A percentile compares a stretch with the other conserved stretches of the same genome.
Evolutionary conservation across 2,329 filamentous ascomycete genomes (phyloP).

Genomic region (Aspergillus sp.): DNA sequence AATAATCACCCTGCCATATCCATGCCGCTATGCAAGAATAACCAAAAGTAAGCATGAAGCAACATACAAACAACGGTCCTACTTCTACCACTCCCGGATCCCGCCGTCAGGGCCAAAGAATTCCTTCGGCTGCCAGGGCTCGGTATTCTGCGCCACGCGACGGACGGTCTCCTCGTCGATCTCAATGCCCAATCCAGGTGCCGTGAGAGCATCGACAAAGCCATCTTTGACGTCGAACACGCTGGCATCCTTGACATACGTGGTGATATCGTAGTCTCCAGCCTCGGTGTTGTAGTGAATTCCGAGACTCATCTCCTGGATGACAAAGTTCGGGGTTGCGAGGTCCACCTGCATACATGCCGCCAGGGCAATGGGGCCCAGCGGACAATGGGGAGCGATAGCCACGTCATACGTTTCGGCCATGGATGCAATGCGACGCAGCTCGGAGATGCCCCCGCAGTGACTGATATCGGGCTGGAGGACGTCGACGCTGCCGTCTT

Average conservation of each 20-base stretch:
- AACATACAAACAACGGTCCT: not conserved
- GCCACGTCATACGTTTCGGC: constrained; percentile 72
- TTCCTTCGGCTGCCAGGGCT: constrained; percentile 65
- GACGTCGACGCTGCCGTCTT: constrained; percentile 67
- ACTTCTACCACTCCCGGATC: constrained; percentile 64
- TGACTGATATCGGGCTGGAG: constrained; percentile 73
- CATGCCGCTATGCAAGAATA: constrained; percentile 9
- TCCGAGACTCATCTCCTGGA: constrained; percentile 75
- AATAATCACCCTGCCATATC: not conserved
- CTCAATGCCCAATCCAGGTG: constrained; percentile 67
- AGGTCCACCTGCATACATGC: constrained; percentile 68
- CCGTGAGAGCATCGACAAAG: constrained; percentile 60
- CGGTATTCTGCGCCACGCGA: constrained; percentile 55
- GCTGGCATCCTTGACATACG: constrained; percentile 63
- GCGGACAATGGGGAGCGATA: constrained; percentile 70
- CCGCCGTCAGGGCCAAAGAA: constrained; percentile 68
- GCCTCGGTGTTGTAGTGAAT: constrained; percentile 73
- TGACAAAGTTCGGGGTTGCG: constrained; percentile 63
- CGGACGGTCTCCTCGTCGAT: constrained; percentile 68
- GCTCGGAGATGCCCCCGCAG: constrained; percentile 70
- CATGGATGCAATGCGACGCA: constrained; percentile 67
- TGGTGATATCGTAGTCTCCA: constrained; percentile 63
- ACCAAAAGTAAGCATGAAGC: not conserved
- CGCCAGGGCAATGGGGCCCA: constrained; percentile 71
- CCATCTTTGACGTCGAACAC: constrained; percentile 68